Conservation (phyloP, 257 asterid species). For the Fraxinus americana region DNA sequence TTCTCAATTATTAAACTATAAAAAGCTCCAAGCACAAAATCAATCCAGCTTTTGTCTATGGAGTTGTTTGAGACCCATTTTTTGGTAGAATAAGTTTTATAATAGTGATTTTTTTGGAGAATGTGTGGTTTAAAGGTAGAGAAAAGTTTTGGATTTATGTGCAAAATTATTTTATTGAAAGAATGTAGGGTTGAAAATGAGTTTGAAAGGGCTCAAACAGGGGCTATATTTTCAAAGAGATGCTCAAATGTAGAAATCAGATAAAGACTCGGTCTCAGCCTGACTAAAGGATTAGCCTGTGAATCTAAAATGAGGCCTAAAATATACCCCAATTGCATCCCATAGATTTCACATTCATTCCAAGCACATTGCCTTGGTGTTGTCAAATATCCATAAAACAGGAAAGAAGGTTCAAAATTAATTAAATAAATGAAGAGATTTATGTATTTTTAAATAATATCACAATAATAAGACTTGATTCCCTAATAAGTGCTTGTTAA, state of each 20-base stretch:
- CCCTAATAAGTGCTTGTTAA: neutral
- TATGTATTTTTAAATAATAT: no score
- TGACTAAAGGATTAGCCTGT: neutral
- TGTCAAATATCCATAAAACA: neutral
- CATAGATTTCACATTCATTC: neutral
- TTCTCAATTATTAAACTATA: neutral
- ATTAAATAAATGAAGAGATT: neutral
- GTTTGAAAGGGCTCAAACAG: no score
- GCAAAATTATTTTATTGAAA: no score
- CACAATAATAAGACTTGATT: no score
- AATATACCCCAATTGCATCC: neutral
- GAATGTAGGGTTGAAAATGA: no score
- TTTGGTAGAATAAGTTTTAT: no score
- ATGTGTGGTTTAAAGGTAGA: no score
- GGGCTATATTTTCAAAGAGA: neutral
- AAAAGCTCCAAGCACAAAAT: neutral
- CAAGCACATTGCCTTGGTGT: neutral
- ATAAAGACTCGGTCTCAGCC: neutral
- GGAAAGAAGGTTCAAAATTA: neutral
- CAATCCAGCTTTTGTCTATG: no score
- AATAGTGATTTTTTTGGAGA: no score
- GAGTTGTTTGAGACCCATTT: no score
- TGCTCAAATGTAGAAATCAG: conserved; percentile 48
- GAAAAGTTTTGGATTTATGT: no score
- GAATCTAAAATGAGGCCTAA: neutral